Base-by-base conservation (phyloP, 2,329 filamentous ascomycete species). In the Neonectria neomacrospora region DNA sequence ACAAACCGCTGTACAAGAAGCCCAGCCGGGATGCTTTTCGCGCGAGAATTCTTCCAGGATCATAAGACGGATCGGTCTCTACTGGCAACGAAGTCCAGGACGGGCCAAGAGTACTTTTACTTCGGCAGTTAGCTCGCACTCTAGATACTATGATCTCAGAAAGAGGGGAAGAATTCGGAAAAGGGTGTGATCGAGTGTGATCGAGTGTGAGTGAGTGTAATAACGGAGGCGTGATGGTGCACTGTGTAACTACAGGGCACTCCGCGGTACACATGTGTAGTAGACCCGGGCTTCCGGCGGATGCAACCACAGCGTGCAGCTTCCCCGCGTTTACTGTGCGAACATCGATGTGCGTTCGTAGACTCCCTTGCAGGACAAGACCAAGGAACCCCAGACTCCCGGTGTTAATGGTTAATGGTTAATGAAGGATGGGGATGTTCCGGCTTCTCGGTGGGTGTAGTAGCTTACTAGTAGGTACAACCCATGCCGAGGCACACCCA, bases 1-100 rank as follows among this genome's bases (percentile, higher is more conserved):
- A 39, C 58, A 61, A 39, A 65, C 62, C 54, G 58, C 37, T 12
- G 58, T 55, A 30, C 23, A 63, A 22, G 53, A 32, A 32, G 30
- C 10, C 30, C 10, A 55, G 37, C 26, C 53, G 22, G 39, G 53
- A 55, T 39, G 32, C 56, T 47, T 30, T 34, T 58, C 47, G 45
- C 30, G 47, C 30, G 34, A 58, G 47, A 53, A 22, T 51, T 52
- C 18, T 37, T 58, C 56, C 44, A 58, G 56, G 52, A 53, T 53
- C 39, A 44, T 32, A 52, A 58, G 56, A 22, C 37, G n/a, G 44
- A 58, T n/a, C n/a, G n/a, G n/a, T 58, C 45, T 58, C 56, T 23
- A 16, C 32, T 32, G 56, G 56, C 30, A 32, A 32, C 30, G 30
- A 32, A 11, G 30, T 11, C 30, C 10, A 32, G 10, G 30, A 32